Base-by-base conservation (phyloP, 306 rosid species). In the Prunus mongolica region DNA sequence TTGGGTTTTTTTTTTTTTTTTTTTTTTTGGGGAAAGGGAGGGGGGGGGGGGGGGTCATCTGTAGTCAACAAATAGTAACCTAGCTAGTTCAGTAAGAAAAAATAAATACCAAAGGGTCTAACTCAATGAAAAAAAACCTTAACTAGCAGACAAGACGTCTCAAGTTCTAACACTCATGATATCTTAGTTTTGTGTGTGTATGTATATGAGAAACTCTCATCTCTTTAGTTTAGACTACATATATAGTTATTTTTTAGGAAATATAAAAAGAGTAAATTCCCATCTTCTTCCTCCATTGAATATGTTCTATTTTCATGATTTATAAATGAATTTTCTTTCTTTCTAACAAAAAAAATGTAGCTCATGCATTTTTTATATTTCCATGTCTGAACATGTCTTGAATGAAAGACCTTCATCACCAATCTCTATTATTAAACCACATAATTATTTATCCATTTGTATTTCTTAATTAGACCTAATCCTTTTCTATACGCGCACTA, bases 101-200 rank as follows among this genome's bases (percentile, higher is more conserved):
- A 30, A 3, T 3, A 30, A 30, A 3, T 3, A 4, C 0, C 0
- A 3, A 30, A 0, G 2, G 0, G 2, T 34, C 8, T 34, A 34
- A 0, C 0, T 34, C 0, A 6, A 0, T 34, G 41, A 34, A 34
- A 34, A 34, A 5, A 0, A 2, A 1, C 8, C 0, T 34, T 34
- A 1, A 34, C 0, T 32, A 5, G 7, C 1, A 32, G 1, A 34
- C 0, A 5, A 34, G 1, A 34, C 0, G 38, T 34, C 1, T 34
- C 2, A 34, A 0, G 7, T 34, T 34, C 8, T 34, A 5, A 34
- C 8, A 34, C 2, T 34, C 2, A 34, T 34, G 8, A 1, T 6
- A 34, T 34, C 38, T 34, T 34, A 34, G 2, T 34, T 28, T 3
- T 34, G 41, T 34, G 41, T 1, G 41, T 34, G 0, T 34, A 5